A percentile compares a stretch with the other conserved stretches of the same genome.
Evolutionary conservation across 148 eudicot species (phyloP).

Genomic region (Chenopodium suecicum): DNA sequence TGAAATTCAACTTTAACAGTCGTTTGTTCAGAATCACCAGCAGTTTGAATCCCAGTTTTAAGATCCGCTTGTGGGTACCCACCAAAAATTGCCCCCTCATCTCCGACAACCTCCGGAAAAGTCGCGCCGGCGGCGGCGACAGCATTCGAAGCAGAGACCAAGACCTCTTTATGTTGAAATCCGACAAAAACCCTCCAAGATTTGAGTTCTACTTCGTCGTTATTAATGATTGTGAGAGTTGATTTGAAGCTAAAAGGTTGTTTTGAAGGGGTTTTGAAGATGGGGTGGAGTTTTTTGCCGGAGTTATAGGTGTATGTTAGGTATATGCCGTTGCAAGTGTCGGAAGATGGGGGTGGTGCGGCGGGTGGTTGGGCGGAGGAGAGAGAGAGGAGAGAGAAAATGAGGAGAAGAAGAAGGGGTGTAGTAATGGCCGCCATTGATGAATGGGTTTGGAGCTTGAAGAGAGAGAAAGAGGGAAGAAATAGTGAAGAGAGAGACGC

Average conservation of each 20-base stretch:
- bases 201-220: conserved; percentile 43
- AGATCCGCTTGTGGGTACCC: conserved; percentile 41
- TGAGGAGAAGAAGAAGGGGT: neutral
- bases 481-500: neutral
- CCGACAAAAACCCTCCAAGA: conserved; percentile 53
- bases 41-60: conserved; percentile 56
- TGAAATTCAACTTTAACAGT: conserved; percentile 37
- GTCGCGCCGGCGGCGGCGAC: conserved; percentile 43
- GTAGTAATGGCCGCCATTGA: neutral
- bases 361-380: conserved; percentile 7
- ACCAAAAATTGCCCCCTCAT: conserved; percentile 52
- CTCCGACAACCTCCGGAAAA: conserved; percentile 46
- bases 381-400: conserved; percentile 4
- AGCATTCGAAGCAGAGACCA: conserved; percentile 48
- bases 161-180: conserved; percentile 50
- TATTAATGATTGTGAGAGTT: conserved; percentile 36
- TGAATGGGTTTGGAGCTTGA: neutral
- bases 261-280: conserved; percentile 25
- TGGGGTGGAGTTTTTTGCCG: conserved; percentile 25
- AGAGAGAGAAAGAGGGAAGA: conserved; percentile 7
- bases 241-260: conserved; percentile 64
- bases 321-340: conserved; percentile 31
- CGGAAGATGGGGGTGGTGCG: conserved; percentile 16
- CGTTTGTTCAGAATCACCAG: conserved; percentile 56
- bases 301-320: conserved; percentile 21